These are phyloP conservation scores for Podospora pseudocomata DNA, from an alignment of 495 filamentous ascomycete species.

Conservation along the genomic window DNA sequence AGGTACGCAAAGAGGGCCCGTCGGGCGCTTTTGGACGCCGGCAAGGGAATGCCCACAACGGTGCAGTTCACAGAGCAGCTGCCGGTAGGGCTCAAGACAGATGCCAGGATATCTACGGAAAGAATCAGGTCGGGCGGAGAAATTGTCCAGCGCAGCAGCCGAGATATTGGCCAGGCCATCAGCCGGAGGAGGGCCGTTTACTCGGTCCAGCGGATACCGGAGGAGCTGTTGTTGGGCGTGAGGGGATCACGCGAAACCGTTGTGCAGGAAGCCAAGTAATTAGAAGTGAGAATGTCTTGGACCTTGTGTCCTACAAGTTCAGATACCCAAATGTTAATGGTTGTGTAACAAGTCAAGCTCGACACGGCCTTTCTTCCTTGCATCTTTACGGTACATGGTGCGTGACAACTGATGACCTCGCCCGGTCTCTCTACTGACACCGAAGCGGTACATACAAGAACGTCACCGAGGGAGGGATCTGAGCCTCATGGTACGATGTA, in stretches of 20 bases:
- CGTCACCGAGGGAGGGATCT: too few species aligned
- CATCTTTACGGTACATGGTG: background rate
- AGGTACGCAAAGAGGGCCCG: constrained; percentile 55
- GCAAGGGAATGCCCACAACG: constrained; percentile 18
- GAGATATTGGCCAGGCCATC: constrained; percentile 69
- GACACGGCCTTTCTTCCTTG: background rate
- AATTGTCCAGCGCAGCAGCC: constrained; percentile 55
- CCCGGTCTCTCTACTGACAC: background rate
- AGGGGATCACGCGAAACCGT: constrained; percentile 12
- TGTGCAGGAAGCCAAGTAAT: constrained; percentile 22
- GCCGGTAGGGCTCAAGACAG: constrained; percentile 71
- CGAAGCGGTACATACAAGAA: background rate
- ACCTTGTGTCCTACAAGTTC: background rate
- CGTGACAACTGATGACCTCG: background rate
- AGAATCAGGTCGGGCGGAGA: constrained; percentile 62
- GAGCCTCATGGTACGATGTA: too few species aligned
- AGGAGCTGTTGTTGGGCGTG: constrained; percentile 24
- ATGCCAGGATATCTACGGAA: constrained; percentile 44
- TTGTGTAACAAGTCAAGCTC: background rate
- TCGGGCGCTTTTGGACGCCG: constrained; percentile 20
- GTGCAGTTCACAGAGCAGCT: constrained; percentile 32
- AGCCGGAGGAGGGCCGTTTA: constrained; percentile 73
- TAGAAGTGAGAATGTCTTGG: background rate
- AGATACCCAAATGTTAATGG: constrained; percentile 12
- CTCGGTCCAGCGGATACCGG: constrained; percentile 69